Conservation (phyloP, 306 rosid species). For the Gastrolobium villosum region DNA sequence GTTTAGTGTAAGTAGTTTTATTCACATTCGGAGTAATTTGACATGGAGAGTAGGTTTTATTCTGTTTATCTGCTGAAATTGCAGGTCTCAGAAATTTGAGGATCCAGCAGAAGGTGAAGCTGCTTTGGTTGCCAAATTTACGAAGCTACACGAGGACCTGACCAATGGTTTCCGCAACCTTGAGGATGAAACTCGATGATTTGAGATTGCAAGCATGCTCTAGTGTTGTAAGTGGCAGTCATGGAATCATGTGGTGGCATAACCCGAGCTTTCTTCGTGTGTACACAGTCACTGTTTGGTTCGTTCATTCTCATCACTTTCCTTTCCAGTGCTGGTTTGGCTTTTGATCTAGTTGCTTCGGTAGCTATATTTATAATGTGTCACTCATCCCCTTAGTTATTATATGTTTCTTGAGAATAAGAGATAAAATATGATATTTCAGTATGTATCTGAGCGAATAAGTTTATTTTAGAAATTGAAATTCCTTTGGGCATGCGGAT, state of each 20-base stretch:
- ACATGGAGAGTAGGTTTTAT: slow-evolving; percentile 41
- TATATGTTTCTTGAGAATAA: slow-evolving; percentile 47
- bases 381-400: slow-evolving; percentile 13
- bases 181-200: slow-evolving; percentile 95
- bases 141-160: slow-evolving; percentile 85
- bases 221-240: slow-evolving; percentile 47
- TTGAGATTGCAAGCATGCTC: slow-evolving; percentile 40
- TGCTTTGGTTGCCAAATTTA: slow-evolving; percentile 79
- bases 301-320: slow-evolving; percentile 36
- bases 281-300: slow-evolving; percentile 23
- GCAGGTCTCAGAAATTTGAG: slow-evolving; percentile 98
- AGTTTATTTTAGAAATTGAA: slow-evolving; percentile 37
- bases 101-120: slow-evolving; percentile 99
- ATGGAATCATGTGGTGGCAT: no score
- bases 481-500: not conserved
- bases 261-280: no score
- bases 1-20: slow-evolving; percentile 79
- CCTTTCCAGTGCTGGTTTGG: slow-evolving; percentile 37
- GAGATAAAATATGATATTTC: slow-evolving; percentile 29
- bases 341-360: slow-evolving; percentile 38
- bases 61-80: slow-evolving; percentile 35
- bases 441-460: slow-evolving; percentile 49
- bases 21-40: slow-evolving; percentile 15
- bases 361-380: slow-evolving; percentile 48
- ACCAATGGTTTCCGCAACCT: slow-evolving; percentile 96